Evolutionary conservation across 371 early-diverging fungal genomes (phyloP), one percentile per base, ranked within the genome.

Genomic region (Nematocida sp.): DNA sequence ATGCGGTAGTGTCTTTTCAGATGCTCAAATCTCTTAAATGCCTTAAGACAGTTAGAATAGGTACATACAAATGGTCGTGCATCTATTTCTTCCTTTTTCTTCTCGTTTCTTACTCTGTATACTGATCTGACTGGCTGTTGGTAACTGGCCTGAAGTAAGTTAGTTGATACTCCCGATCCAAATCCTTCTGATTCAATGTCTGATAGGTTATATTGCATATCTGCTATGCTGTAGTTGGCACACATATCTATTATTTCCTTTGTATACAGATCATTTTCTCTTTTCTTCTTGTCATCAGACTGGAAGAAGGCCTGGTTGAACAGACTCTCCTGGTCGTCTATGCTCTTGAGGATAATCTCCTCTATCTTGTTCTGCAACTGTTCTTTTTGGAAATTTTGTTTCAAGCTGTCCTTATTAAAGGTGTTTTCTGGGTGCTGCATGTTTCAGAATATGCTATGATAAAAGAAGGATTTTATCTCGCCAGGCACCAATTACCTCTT

Each of bases 1-100:
- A 90, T 91, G 75, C 90, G 86, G 78, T 89, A 81, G 78, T 89
- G 90, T 23, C 91, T 85, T 53, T 89, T 87, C 53, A 91, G 80
- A 78, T 91, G 90, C 70, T 91, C 91, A 43, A 86, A 82, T 2
- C 90, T 85, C 77, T 90, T 90, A 80, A 90, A 92, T 34, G 85
- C 85, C 57, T 88, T 85, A 40, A 86, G 86, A 74, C 92, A 92
- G 27, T 82, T 83, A 5, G 65, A 49, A 35, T 76, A 89, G 88
- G 70, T 58, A 41, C 85, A 85, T 13, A 81, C 53, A 78, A 82
- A 85, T 15, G 84, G 83, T 29, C 82, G 60, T 17, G 75, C 67
- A 25, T 52, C 53, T 25, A 19, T 25, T 3, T 43, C 47, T 1
- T 63, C 63, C 55, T 75, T 79, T 25, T 66, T 67, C 32, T 77